Evolutionary conservation across 257 asterid species (phyloP).

Genomic region (Solanum lignicaule): DNA sequence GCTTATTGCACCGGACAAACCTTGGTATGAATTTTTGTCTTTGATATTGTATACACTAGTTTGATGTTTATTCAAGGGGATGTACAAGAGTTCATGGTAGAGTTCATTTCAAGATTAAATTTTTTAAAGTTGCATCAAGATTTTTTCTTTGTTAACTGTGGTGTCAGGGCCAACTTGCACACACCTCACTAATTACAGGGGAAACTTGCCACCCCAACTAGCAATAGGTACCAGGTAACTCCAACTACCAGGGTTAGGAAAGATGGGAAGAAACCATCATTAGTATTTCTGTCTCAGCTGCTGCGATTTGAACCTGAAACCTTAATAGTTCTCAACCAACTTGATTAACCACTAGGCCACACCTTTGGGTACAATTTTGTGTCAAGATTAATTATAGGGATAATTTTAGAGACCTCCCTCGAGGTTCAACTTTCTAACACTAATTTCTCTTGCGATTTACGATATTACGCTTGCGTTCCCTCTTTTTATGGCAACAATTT

Average conservation of each 20-base stretch:
- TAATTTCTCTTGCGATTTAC: neutral
- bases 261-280: neutral
- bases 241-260: neutral
- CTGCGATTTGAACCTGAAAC: neutral
- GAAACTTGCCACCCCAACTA: neutral
- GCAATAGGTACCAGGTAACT: neutral
- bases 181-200: neutral
- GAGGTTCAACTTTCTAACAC: neutral
- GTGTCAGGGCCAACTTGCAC: neutral
- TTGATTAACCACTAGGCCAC: neutral
- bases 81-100: neutral
- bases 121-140: neutral
- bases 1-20: conserved; percentile 53
- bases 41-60: neutral
- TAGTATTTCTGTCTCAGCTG: neutral
- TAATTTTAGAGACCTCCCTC: neutral
- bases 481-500: neutral
- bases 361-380: neutral
- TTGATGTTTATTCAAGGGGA: neutral
- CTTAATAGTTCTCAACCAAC: neutral
- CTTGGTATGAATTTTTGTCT: conserved; percentile 37
- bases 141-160: neutral
- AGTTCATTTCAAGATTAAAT: neutral
- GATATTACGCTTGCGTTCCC: neutral
- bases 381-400: neutral